Evolutionary conservation across 192 early-diverging fungal genomes (phyloP).

Genomic region (Gamsiella multidivaricata): DNA sequence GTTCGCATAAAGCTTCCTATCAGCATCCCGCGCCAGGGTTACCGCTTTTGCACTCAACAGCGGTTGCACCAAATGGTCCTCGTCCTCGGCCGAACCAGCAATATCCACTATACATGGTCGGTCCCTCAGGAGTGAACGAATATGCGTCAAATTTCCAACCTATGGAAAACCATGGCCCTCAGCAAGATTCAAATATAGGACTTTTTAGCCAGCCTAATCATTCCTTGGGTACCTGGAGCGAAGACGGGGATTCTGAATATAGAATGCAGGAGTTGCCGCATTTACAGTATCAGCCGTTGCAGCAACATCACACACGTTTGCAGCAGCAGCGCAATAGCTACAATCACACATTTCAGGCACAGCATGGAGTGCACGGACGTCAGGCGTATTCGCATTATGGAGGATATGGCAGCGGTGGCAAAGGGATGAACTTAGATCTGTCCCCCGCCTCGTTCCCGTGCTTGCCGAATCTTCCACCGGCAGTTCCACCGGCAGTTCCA

Average conservation of each 20-base stretch:
- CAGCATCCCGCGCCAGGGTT: slow-evolving; percentile 1
- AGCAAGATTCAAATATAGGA: slow-evolving; percentile 3
- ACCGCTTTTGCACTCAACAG: neutral
- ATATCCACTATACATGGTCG: neutral
- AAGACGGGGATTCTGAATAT: neutral
- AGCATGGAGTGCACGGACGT: neutral
- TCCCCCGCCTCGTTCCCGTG: slow-evolving; percentile 5
- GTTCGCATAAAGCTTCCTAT: neutral
- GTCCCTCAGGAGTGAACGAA: neutral
- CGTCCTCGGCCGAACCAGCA: neutral
- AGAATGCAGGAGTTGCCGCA: neutral
- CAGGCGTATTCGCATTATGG: neutral
- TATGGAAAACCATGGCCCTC: neutral
- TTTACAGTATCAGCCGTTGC: slow-evolving; percentile 5
- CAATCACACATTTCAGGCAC: neutral
- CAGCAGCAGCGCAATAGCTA: slow-evolving; percentile 1
- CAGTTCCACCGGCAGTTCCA: slow-evolving; percentile 19
- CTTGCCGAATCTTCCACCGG: slow-evolving; percentile 32
- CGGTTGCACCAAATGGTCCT: neutral
- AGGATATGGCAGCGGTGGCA: neutral
- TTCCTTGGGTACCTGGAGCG: slow-evolving; percentile 13
- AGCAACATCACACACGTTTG: neutral
- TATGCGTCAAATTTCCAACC: slow-evolving; percentile 27
- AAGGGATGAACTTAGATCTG: neutral
- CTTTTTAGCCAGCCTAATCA: neutral